phyloP scores from a whole-genome alignment of 345 rosid genomes.

The Sonneratia alba region DNA sequence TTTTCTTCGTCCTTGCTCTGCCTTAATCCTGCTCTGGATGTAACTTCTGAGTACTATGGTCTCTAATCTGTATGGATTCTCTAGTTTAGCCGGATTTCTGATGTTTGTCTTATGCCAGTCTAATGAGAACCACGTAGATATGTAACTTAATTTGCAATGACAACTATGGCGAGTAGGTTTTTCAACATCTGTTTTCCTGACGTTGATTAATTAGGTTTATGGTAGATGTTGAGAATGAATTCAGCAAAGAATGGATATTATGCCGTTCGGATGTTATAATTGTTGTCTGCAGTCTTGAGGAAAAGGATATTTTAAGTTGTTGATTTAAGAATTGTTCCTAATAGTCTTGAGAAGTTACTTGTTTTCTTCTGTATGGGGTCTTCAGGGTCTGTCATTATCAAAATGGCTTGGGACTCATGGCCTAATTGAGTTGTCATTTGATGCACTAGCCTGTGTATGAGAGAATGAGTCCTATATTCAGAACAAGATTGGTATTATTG shows the following conservation, averaged over 20 bases:
- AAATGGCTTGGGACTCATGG: no score
- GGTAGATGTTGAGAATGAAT: neutral
- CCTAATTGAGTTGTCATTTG: neutral
- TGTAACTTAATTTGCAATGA: neutral
- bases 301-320: neutral
- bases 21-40: neutral
- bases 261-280: neutral
- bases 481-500: neutral
- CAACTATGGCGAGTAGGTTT: neutral
- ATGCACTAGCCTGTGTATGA: neutral
- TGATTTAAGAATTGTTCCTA: neutral
- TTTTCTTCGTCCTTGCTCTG: neutral
- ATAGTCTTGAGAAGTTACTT: neutral
- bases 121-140: neutral
- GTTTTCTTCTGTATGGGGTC: neutral
- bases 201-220: neutral
- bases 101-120: neutral
- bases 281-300: neutral
- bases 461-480: neutral
- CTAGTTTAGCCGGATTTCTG: neutral
- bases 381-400: no score
- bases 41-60: neutral
- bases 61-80: neutral
- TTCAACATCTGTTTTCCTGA: neutral
- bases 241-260: neutral